phyloP scores from a whole-genome alignment of 2,329 filamentous ascomycete genomes.

The Clonostachys solani region DNA sequence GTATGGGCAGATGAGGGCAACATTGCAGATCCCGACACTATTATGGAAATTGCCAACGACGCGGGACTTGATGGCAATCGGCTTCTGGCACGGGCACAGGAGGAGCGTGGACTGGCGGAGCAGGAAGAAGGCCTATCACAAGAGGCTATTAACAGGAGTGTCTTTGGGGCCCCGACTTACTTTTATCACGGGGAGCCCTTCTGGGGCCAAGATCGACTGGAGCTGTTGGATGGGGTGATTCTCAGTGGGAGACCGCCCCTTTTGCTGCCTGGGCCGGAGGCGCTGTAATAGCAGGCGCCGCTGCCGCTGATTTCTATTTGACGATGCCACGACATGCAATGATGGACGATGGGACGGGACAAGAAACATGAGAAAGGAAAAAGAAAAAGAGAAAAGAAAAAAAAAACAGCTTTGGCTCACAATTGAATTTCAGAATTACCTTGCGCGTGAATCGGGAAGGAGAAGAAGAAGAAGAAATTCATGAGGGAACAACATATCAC shows the following conservation, averaged over 20 bases:
- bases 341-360: too few relatives aligned
- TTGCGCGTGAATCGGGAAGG: too few relatives aligned
- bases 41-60: constrained; percentile 4
- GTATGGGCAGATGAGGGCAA: constrained; percentile 7
- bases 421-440: too few relatives aligned
- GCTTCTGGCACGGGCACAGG: constrained; percentile 1
- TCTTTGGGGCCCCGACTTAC: constrained; percentile 15
- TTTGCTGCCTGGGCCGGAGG: neutral
- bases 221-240: constrained; percentile 14
- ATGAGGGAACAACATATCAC: too few relatives aligned
- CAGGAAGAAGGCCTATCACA: constrained; percentile 5
- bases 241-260: constrained; percentile 8
- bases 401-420: too few relatives aligned
- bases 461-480: too few relatives aligned
- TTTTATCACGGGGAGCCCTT: constrained; percentile 13
- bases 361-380: too few relatives aligned
- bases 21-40: constrained; percentile 6
- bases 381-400: too few relatives aligned
- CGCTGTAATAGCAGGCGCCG: neutral
- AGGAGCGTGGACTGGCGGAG: neutral
- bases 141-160: constrained; percentile 8
- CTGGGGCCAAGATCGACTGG: constrained; percentile 17
- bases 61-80: constrained; percentile 4
- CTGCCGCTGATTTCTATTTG: too few relatives aligned
- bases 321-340: too few relatives aligned